Evolutionary conservation across 2,329 filamentous ascomycete species (phyloP).

Genomic region (Penicillium corylophilum): DNA sequence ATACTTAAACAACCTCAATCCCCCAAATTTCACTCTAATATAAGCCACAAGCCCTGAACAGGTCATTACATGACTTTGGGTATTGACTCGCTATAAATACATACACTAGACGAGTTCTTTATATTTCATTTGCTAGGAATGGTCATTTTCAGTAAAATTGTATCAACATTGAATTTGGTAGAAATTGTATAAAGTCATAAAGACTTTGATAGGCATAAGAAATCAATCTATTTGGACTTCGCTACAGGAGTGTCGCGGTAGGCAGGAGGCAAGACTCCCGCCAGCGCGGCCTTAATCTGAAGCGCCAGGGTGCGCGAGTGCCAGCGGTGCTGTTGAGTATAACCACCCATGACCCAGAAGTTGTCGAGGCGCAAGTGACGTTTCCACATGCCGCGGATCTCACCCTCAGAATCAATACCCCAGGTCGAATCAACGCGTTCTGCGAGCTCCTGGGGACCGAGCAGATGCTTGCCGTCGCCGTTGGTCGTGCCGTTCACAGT

Average conservation of each 20-base stretch:
- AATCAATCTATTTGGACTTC: not conserved
- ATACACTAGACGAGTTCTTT: no score
- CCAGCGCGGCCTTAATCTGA: slow-evolving; percentile 44
- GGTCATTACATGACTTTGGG: no score
- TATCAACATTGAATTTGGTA: not conserved
- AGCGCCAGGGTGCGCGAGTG: slow-evolving; percentile 47
- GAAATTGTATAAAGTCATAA: not conserved
- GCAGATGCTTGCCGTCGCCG: not conserved
- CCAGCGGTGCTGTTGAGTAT: slow-evolving; percentile 42
- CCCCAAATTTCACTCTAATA: no score
- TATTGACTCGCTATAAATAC: no score
- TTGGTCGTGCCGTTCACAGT: not conserved
- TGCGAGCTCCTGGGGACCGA: slow-evolving; percentile 37
- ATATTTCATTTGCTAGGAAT: no score
- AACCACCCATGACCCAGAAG: slow-evolving; percentile 49
- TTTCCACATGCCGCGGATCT: slow-evolving; percentile 45
- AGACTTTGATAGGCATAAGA: not conserved
- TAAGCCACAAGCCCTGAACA: no score
- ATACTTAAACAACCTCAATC: no score
- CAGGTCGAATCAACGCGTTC: slow-evolving; percentile 43
- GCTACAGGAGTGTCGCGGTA: slow-evolving; percentile 23
- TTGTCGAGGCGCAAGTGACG: slow-evolving; percentile 27
- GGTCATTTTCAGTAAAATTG: not conserved
- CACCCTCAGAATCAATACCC: slow-evolving; percentile 46
- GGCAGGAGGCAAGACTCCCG: slow-evolving; percentile 34